Evolutionary conservation across 192 early-diverging fungal species (phyloP), one percentile per base, ranked within the genome.

Genomic region (Geosiphon pyriformis): DNA sequence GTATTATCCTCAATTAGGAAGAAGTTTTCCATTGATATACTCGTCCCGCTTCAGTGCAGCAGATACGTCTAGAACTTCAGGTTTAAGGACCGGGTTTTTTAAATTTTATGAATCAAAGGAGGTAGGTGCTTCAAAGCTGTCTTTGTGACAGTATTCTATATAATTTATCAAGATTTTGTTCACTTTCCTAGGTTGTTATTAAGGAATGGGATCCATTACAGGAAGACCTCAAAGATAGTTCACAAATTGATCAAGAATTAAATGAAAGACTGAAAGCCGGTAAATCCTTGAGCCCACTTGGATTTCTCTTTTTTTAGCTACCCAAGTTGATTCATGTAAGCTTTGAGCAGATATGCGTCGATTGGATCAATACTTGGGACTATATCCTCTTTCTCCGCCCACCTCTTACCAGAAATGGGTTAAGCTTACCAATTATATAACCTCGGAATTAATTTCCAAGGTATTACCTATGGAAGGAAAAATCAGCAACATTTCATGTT

Each of bases 281-380:
- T 92, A 80, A 53, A 77, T 52, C 34, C 42, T 18, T 22, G 7
- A n/a, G n/a, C n/a, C n/a, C n/a, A n/a, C n/a, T n/a, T n/a, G n/a
- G n/a, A n/a, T n/a, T n/a, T n/a, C n/a, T n/a, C n/a, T n/a, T n/a
- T n/a, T n/a, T n/a, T n/a, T n/a, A n/a, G n/a, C n/a, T n/a, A n/a
- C n/a, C n/a, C n/a, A n/a, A n/a, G n/a, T n/a, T n/a, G n/a, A n/a
- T n/a, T n/a, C n/a, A n/a, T n/a, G n/a, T n/a, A n/a, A n/a, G n/a
- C n/a, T n/a, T n/a, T n/a, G 7, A 8, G 27, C 77, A 87, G 87
- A 89, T 51, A 86, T 94, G 49, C 78, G 90, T 18, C 83, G 88
- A 37, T 82, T 94, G 61, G 94, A 98, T 68, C 77, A 75, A 4
- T 83, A 78, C 53, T 80, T 96, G 2, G 95, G 93, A 15, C 76